These are phyloP conservation scores for Tricholoma hemisulphureum DNA, from an alignment of 768 basidiomycete species.

Conservation along the genomic window DNA sequence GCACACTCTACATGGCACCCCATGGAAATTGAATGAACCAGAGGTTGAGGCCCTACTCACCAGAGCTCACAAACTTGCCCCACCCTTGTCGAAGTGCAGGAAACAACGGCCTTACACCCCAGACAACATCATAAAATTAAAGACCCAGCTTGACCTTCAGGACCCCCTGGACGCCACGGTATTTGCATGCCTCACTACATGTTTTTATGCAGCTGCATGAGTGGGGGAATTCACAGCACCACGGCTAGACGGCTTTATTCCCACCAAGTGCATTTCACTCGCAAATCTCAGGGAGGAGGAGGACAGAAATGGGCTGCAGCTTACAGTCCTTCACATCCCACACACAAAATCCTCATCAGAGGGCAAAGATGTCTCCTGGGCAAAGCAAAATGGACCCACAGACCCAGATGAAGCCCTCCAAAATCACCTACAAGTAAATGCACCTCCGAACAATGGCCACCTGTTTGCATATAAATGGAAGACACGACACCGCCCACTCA, in stretches of 20 bases:
- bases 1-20: conserved; percentile 33
- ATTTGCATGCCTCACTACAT: neutral
- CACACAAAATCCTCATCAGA: conserved; percentile 18
- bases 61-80: conserved; percentile 11
- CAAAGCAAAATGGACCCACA: conserved; percentile 1
- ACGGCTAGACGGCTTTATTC: conserved; percentile 21
- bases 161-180: neutral
- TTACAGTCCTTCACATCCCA: conserved; percentile 22
- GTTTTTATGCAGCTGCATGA: neutral
- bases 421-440: conserved; percentile 1
- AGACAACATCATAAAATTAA: neutral
- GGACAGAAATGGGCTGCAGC: conserved; percentile 10
- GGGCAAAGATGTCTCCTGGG: conserved; percentile 18
- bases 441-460: neutral
- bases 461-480: conserved; percentile 9
- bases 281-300: conserved; percentile 1
- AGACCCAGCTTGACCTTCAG: neutral
- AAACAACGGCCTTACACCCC: conserved; percentile 10
- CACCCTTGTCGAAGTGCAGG: conserved; percentile 9
- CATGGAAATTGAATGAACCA: conserved; percentile 4
- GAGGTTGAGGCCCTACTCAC: conserved; percentile 4
- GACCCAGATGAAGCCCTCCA: conserved; percentile 11
- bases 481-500: conserved; percentile 16
- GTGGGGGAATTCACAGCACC: neutral
- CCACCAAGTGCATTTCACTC: conserved; percentile 20